A percentile compares a stretch with the other conserved stretches of the same genome.
These are phyloP conservation scores for Leucocoprinus sp. DNA, from an alignment of 768 basidiomycete species.

Conservation along the genomic window DNA sequence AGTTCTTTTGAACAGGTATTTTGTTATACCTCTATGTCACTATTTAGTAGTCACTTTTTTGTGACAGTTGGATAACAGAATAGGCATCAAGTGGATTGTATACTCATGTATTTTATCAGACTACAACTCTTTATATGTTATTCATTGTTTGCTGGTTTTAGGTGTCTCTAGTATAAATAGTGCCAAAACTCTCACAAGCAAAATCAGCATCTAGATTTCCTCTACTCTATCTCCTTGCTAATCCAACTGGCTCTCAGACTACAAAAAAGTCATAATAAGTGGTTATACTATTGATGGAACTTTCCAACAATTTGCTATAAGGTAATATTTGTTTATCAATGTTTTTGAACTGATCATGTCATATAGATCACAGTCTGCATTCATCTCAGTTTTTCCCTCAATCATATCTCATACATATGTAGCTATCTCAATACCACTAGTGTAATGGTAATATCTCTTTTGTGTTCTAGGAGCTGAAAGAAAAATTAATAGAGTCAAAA, in stretches of 20 bases:
- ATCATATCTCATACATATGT: not conserved
- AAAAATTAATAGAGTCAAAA: not conserved
- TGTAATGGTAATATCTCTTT: constrained; percentile 88
- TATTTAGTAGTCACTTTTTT: no score
- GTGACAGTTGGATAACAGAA: constrained; percentile 76
- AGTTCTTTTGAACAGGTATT: no score
- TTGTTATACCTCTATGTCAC: no score
- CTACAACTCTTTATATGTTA: not conserved
- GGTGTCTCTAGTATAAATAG: constrained; percentile 65
- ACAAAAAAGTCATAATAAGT: constrained; percentile 46
- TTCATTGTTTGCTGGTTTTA: constrained; percentile 6
- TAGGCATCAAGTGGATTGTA: constrained; percentile 80
- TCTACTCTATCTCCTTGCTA: not conserved
- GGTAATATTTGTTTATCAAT: constrained; percentile 13
- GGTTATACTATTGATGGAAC: constrained; percentile 77
- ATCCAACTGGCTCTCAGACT: constrained; percentile 34
- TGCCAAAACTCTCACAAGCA: constrained; percentile 75
- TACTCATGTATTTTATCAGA: constrained; percentile 32
- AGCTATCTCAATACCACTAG: constrained; percentile 62
- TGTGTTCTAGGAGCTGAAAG: constrained; percentile 72
- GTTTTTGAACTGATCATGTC: not conserved
- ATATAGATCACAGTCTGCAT: constrained; percentile 53
- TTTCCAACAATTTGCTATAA: constrained; percentile 59
- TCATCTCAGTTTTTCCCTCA: not conserved
- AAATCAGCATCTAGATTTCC: constrained; percentile 39